A percentile compares a stretch with the other conserved stretches of the same genome.
Evolutionary conservation across 805 yeast genomes (phyloP).

Genomic region (Spathaspora hagerdaliae): DNA sequence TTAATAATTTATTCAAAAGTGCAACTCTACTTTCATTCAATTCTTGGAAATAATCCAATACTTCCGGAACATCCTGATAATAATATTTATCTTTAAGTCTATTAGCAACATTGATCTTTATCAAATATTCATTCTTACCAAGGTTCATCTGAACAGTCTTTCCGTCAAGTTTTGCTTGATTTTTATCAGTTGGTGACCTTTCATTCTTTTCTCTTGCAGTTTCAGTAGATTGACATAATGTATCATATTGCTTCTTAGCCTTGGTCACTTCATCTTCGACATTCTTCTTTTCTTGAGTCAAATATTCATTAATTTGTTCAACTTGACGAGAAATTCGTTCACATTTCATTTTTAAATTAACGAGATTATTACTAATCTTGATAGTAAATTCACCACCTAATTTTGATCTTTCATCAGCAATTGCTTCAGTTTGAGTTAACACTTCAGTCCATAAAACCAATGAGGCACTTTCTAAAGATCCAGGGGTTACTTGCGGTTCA

Average conservation of each 20-base stretch:
- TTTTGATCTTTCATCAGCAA: slow-evolving; percentile 61
- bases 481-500: slow-evolving; percentile 87
- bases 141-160: slow-evolving; percentile 79
- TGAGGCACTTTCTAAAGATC: slow-evolving; percentile 85
- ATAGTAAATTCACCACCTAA: slow-evolving; percentile 57
- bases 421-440: slow-evolving; percentile 74
- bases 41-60: slow-evolving; percentile 80
- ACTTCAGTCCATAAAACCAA: slow-evolving; percentile 89
- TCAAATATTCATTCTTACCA: slow-evolving; percentile 79
- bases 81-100: slow-evolving; percentile 88
- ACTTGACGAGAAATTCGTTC: slow-evolving; percentile 54
- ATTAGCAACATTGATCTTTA: slow-evolving; percentile 80
- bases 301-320: slow-evolving; percentile 54
- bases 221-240: slow-evolving; percentile 77
- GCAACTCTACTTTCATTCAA: slow-evolving; percentile 75
- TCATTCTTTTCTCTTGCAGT: slow-evolving; percentile 70
- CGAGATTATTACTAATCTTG: slow-evolving; percentile 60
- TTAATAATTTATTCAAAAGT: slow-evolving; percentile 65
- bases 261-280: slow-evolving; percentile 56
- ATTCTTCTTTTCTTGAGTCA: slow-evolving; percentile 44
- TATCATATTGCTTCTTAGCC: slow-evolving; percentile 75
- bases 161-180: slow-evolving; percentile 51
- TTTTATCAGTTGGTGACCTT: slow-evolving; percentile 47
- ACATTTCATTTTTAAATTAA: slow-evolving; percentile 49
- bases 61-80: slow-evolving; percentile 90